Base-by-base conservation (phyloP, 2,329 filamentous ascomycete genomes). In the Curvularia eragrostidis region DNA sequence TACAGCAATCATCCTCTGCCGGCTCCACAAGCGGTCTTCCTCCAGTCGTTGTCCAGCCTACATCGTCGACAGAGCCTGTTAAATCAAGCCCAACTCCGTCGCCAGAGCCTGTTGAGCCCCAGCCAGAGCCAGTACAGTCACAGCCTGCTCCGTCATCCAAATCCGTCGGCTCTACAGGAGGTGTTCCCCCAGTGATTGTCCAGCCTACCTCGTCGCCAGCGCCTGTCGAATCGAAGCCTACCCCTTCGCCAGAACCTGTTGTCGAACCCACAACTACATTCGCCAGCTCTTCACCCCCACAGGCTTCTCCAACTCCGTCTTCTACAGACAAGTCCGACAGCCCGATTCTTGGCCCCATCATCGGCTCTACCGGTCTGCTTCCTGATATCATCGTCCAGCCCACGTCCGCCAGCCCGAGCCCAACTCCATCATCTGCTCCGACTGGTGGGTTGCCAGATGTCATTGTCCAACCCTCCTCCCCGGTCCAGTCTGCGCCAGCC, bases 301-400 rank as follows among this genome's bases (percentile, higher is more conserved):
- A 15, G 12, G 21, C 21, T 24, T 8, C 21, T n/a, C 21, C 41
- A 21, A 19, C 15, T 19, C 41, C 39, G 7, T 54, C 18, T 21
- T 36, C 30, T 48, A 48, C 18, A 49, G 38, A 19, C 54, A 48
- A 8, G 18, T 26, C 36, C n/a, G 10, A 13, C 21, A 26, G 42
- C 15, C 24, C 26, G 15, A 19, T 46, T 19, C 43, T 28, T 28
- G 30, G 30, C 10, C 23, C 59, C 3, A 50, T 70, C 18, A 51
- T 69, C 38, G 66, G 61, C 18, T 66, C 68, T 10, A 68, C 68
- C 9, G 67, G 64, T 59, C 57, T 38, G 50, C 65, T 24, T 61
- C 72, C 23, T 56, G 55, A 41, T 5, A 53, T 59, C 43, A 56
- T 59, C 21, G 43, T 57, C 3, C 49, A 30, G 28, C 54, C 54